Base-by-base conservation (phyloP, 2,329 filamentous ascomycete genomes). In the Dothidotthia symphoricarpi region DNA sequence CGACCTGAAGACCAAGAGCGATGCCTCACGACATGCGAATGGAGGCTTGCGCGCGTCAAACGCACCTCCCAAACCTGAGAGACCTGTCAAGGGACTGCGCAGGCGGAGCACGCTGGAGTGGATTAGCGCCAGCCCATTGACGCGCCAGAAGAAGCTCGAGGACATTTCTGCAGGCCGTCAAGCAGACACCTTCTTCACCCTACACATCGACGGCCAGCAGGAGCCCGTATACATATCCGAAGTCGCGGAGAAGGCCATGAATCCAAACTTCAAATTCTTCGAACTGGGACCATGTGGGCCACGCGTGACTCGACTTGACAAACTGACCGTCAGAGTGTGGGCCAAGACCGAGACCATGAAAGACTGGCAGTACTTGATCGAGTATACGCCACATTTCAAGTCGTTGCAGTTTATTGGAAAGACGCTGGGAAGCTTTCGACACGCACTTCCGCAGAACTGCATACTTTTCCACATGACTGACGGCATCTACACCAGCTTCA, bases 181-280 rank as follows among this genome's bases (percentile, higher is more conserved):
- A 68, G 88, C 84, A n/a, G 86, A 96, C 68, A 82, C 84, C 12
- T 96, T 95, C 75, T 93, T 95, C 66, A 86, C 88, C 3, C 63
- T 96, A 34, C 90, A 96, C 64, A 78, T 83, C 30, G 71, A 78
- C 1, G 78, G 70, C 3, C 68, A 81, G 34, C 59, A 49, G 10
- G 83, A 88, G 12, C 89, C 91, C 0, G 70, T 96, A n/a, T 96
- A 96, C 64, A 80, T 95, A 55, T 95, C 89, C 59, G 91, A 97
- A 68, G 75, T 85, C 15, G 78, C 83, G 17, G 78, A 85, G 52
- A 81, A 82, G 57, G 82, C 86, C n/a, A 89, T 88, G 68, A 96
- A 96, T 64, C 93, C 93, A 47, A 88, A 85, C 55, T 97, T 95
- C 63, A 81, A 81, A 28, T 85, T 86, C 62, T 94, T 96, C 62